Evolutionary conservation across 345 rosid species (phyloP), one percentile per base, ranked within the genome.

Genomic region (Angophora floribunda): DNA sequence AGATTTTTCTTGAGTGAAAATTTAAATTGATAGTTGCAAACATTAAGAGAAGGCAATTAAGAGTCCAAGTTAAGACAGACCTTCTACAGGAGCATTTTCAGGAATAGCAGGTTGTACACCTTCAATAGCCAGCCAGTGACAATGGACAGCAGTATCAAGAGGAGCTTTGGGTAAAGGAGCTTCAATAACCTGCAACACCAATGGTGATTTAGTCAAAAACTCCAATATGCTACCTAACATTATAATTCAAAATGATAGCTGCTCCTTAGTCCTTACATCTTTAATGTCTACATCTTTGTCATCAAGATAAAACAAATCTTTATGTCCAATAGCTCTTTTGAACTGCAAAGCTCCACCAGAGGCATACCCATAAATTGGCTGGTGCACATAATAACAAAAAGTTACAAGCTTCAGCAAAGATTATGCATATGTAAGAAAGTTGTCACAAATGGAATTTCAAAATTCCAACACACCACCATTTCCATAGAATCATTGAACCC

Each of bases 41-140:
- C 17, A 44, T 59, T 65, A 86, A 78, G 9, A 16, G 28, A 86
- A 86, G 52, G 55, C 55, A 61, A 30, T 47, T 22, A 59, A 86
- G 63, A 14, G 41, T 86, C 30, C 57, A 52, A 36, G 28, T 59
- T 53, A 52, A 41, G 51, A 85, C 85, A 88, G 89, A 97, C 99
- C 99, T 97, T 94, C 92, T 86, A 94, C 88, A 4, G 98, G 97
- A 90, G 96, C 98, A 94, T 98, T 98, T 93, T 98, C 99, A 67
- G 99, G 99, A 86, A 98, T 95, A 85, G 98, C 96, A 86, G 99
- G 99, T 87, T 98, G 98, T 67, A 97, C 96, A 70, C 99, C 99
- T 87, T 98, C 99, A 92, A 98, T 97, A 85, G 99, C 99, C 52
- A 98, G 95, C 99, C 99, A 98, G 93, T 98, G 99, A 88, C 99